These are phyloP conservation scores for Pseudopyricularia cyperi DNA, from an alignment of 2,329 filamentous ascomycete species.

Conservation along the genomic window DNA sequence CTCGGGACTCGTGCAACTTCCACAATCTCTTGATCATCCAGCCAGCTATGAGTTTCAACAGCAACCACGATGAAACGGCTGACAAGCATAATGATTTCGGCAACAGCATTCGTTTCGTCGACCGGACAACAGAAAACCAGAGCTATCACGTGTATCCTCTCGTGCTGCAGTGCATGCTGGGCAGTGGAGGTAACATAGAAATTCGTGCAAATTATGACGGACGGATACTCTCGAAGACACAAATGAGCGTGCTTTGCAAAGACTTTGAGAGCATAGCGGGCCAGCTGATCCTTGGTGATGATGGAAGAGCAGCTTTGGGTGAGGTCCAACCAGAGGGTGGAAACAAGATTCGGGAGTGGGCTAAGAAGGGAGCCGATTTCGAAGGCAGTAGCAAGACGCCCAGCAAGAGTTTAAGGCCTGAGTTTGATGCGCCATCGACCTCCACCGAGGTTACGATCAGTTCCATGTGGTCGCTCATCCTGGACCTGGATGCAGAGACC, in stretches of 20 bases:
- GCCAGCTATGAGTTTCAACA: not conserved
- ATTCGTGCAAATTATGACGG: not conserved
- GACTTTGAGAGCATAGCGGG: not conserved
- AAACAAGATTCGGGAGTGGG: not conserved
- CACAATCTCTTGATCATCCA: not conserved
- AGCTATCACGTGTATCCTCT: not conserved
- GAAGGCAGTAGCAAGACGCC: not conserved
- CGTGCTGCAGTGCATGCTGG: not conserved
- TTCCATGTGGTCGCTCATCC: not conserved
- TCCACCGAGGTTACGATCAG: not conserved
- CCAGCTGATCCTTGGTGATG: not conserved
- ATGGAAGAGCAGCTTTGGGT: not conserved
- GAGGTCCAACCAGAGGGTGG: not conserved
- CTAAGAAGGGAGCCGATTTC: not conserved
- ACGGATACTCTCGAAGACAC: not conserved
- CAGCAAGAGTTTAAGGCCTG: not conserved
- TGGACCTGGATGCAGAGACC: not conserved
- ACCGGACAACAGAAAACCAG: not conserved
- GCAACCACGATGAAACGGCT: not conserved
- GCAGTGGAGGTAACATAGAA: not conserved
- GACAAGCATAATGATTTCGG: not conserved
- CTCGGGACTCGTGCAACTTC: not conserved
- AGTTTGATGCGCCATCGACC: not conserved
- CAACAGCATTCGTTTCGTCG: not conserved
- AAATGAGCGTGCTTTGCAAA: not conserved